These are phyloP conservation scores for Moniliophthora roreri DNA, from an alignment of 1,284 basidiomycete genomes.

Conservation along the genomic window DNA sequence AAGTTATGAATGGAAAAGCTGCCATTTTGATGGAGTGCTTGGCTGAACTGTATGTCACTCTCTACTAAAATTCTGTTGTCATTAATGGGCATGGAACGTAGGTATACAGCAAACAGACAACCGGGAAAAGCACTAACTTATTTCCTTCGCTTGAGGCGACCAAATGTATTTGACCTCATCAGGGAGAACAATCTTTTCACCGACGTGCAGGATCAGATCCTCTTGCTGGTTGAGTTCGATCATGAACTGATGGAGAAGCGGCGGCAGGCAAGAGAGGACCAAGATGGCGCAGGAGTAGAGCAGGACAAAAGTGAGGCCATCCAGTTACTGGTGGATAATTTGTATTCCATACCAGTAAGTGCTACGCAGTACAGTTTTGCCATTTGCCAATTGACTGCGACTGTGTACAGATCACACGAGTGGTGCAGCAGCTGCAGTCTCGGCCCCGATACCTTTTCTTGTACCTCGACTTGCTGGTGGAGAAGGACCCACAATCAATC, in stretches of 20 bases:
- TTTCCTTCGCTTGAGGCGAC: slow-evolving; percentile 81
- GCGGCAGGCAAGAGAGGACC: slow-evolving; percentile 37
- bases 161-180: slow-evolving; percentile 95
- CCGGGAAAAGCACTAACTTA: slow-evolving; percentile 93
- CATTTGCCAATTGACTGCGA: no score
- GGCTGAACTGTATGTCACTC: slow-evolving; percentile 74
- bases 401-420: slow-evolving; percentile 88
- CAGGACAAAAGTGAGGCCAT: slow-evolving; percentile 70
- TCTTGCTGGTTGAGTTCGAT: slow-evolving; percentile 93
- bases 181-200: slow-evolving; percentile 94
- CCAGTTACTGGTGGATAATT: slow-evolving; percentile 88
- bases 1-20: slow-evolving; percentile 39
- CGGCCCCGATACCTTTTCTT: slow-evolving; percentile 86
- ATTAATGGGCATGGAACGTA: slow-evolving; percentile 27
- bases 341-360: slow-evolving; percentile 91
- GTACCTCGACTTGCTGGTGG: slow-evolving; percentile 91
- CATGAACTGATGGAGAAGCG: slow-evolving; percentile 77
- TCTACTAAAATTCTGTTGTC: not conserved
- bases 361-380: slow-evolving; percentile 1
- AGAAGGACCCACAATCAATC: slow-evolving; percentile 82
- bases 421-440: slow-evolving; percentile 83
- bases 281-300: slow-evolving; percentile 17
- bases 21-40: slow-evolving; percentile 86
- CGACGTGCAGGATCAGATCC: slow-evolving; percentile 92
- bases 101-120: slow-evolving; percentile 85